Base-by-base conservation (phyloP, 148 eudicot genomes). In the Mesembryanthemum crystallinum region DNA sequence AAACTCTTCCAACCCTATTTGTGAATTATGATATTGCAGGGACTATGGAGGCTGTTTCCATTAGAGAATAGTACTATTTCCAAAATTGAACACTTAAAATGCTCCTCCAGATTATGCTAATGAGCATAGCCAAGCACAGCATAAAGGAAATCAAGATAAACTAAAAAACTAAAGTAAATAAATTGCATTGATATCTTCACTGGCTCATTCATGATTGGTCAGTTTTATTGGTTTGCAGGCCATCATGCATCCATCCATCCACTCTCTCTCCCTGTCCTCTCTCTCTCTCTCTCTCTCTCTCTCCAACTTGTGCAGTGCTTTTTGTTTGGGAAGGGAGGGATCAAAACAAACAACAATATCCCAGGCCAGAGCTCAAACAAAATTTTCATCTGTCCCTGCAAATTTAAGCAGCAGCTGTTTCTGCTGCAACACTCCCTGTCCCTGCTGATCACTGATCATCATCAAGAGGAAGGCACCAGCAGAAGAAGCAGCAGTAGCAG, bases 401-500 rank as follows among this genome's bases (percentile, higher is more conserved):
- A 52, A 57, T n/a, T n/a, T n/a, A 18, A 21, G 1, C 5, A 52
- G 14, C 39, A 13, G 11, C 14, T 45, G 11, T 18, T 7, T 24
- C 39, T 73, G 69, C 58, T 62, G 5, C n/a, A 66, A 39, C 64
- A 67, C 33, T 33, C 17, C 73, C 55, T 57, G n/a, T n/a, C n/a
- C n/a, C n/a, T n/a, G n/a, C n/a, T n/a, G 67, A 76, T 57, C 6
- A 57, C 79, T 76, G 73, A 67, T 67, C 25, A 76, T 67, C 69
- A 42, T 60, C 21, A 12, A 15, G 18, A 54, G 7, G 25, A 32
- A 27, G 25, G n/a, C n/a, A n/a, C 51, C 5, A 62, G 13, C 51
- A 52, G n/a, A n/a, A n/a, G n/a, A n/a, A n/a, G 32, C 32, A 74
- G 43, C 27, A 8, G 18, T 51, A 60, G 45, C 71, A 21, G 35